phyloP scores from a whole-genome alignment of 2,329 filamentous ascomycete genomes.

The Ascochyta koolunga region DNA sequence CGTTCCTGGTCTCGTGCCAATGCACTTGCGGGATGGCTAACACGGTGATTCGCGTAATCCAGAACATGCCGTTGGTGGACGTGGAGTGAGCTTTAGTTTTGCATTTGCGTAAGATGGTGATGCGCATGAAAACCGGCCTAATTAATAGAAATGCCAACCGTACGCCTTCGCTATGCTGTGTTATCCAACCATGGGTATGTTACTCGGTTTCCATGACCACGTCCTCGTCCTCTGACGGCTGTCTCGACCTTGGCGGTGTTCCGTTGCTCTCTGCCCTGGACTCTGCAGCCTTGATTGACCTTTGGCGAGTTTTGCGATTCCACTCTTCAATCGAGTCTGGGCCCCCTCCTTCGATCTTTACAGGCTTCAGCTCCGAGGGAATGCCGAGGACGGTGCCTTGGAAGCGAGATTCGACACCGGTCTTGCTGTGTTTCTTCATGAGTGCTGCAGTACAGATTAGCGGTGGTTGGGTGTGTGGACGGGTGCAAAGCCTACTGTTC shows the following conservation, averaged over 20 bases:
- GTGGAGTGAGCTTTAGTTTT: slow-evolving; percentile 2
- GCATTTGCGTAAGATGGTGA: slow-evolving; percentile 14
- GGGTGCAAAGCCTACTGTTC: slow-evolving; percentile 41
- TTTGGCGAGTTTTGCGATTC: slow-evolving; percentile 50
- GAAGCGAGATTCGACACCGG: slow-evolving; percentile 84
- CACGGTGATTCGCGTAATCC: slow-evolving; percentile 17
- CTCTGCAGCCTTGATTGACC: slow-evolving; percentile 32
- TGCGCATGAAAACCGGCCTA: not conserved
- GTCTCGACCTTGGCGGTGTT: slow-evolving; percentile 23
- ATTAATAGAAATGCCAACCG: slow-evolving; percentile 1
- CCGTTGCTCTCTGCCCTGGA: slow-evolving; percentile 30
- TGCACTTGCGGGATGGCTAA: slow-evolving; percentile 12
- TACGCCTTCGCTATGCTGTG: slow-evolving; percentile 48
- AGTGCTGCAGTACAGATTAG: slow-evolving; percentile 60
- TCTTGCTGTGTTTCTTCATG: slow-evolving; percentile 92
- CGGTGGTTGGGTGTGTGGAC: not conserved
- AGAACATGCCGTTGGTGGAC: not conserved
- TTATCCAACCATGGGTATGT: slow-evolving; percentile 16
- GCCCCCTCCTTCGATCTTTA: slow-evolving; percentile 80
- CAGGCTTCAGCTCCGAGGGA: slow-evolving; percentile 69
- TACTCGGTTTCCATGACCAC: slow-evolving; percentile 35
- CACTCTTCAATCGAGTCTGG: slow-evolving; percentile 71
- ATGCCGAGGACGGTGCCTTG: slow-evolving; percentile 83
- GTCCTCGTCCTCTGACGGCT: slow-evolving; percentile 33
- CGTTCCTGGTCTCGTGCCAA: slow-evolving; percentile 12